These are phyloP conservation scores for Phytophthora megakarya DNA, from an alignment of 352 stramenopile species.

Conservation along the genomic window DNA sequence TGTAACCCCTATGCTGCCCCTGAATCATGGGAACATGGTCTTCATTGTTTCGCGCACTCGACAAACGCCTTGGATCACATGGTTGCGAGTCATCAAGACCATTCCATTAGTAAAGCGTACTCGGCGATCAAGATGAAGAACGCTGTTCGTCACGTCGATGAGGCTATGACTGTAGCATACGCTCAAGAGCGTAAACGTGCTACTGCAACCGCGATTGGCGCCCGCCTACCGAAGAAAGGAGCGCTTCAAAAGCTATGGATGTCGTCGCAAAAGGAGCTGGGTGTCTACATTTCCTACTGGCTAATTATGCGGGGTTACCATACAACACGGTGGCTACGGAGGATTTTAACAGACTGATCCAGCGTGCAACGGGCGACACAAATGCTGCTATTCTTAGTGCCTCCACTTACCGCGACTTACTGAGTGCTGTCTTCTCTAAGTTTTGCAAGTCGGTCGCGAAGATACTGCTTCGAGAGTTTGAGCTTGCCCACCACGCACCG, in stretches of 20 bases:
- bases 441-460: neutral
- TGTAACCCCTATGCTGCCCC: no score
- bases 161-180: no score
- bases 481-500: neutral
- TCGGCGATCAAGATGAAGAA: no score
- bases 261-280: neutral
- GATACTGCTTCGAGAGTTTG: neutral
- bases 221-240: neutral
- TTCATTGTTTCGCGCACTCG: no score
- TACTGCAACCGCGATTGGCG: neutral
- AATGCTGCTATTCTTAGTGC: neutral
- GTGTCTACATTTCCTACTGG: slow-evolving; percentile 2
- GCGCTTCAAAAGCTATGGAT: neutral
- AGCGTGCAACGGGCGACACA: neutral
- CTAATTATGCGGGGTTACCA: slow-evolving; percentile 1
- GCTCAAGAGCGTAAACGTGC: no score
- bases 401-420: neutral
- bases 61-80: no score
- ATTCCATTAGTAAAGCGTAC: no score
- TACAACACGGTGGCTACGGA: slow-evolving; percentile 4
- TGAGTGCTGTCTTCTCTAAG: neutral
- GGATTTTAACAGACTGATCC: slow-evolving; percentile 1
- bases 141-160: no score
- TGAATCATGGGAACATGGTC: no score
- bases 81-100: no score